Evolutionary conservation across 208 protist genomes (phyloP).

Genomic region (Leishmania turanica): DNA sequence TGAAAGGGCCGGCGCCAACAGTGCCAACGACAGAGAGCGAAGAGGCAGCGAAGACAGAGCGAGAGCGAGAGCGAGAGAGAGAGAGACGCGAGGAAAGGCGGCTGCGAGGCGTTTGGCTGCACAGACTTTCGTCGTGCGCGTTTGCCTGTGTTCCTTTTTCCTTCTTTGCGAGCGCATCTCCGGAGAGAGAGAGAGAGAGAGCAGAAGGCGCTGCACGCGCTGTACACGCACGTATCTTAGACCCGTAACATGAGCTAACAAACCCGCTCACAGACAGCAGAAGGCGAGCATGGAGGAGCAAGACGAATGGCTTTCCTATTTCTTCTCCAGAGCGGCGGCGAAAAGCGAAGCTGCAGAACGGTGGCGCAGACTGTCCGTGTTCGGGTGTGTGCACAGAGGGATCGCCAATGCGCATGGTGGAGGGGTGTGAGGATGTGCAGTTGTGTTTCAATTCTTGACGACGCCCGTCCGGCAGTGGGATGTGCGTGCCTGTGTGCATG

Average conservation of each 20-base stretch:
- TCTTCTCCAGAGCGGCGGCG: neutral
- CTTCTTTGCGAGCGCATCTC: neutral
- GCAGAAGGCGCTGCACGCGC: neutral
- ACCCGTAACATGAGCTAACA: neutral
- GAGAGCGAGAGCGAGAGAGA: neutral
- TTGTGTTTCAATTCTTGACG: too few species aligned
- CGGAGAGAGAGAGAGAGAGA: neutral
- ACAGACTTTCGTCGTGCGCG: neutral
- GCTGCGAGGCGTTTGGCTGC: neutral
- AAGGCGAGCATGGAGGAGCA: neutral
- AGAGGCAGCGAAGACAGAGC: neutral
- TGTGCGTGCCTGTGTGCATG: neutral
- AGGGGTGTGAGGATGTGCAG: neutral
- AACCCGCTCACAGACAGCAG: neutral
- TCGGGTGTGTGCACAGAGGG: neutral
- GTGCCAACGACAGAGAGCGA: neutral
- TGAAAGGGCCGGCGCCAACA: neutral
- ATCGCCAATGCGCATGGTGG: neutral
- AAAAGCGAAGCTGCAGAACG: neutral
- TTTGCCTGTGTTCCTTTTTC: neutral
- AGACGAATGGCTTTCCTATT: neutral
- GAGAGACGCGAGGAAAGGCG: neutral
- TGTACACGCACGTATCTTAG: neutral
- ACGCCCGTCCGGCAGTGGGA: neutral
- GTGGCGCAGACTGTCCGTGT: neutral